Evolutionary conservation across 768 basidiomycete species (phyloP), one percentile per base, ranked within the genome.

Genomic region (Termitomyces sp.): DNA sequence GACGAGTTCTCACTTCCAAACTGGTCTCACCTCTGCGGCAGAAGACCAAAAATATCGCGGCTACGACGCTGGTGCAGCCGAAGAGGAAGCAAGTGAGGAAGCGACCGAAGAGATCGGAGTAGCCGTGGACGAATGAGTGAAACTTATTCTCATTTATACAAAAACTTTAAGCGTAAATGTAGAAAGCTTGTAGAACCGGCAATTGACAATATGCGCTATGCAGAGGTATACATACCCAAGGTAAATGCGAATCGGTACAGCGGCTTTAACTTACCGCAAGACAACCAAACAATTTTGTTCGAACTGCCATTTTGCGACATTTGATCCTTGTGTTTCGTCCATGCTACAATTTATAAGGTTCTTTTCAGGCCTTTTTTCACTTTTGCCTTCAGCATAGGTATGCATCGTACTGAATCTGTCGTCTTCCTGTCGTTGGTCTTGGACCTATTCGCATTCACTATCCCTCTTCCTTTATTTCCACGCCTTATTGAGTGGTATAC

Each of bases 381-480:
- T 14, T n/a, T 12, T 29, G 12, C 5, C 45, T 54, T 54, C 57
- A 48, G 8, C 36, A 31, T 4, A n/a, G 5, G 9, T 10, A 91
- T 91, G 86, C 78, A 76, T 46, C 86, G 78, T 67, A 83, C 95
- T 57, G 90, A 96, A 71, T 83, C 80, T 20, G 81, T 95, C 60
- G 93, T 98, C 49, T 98, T 99, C 75, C 70, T 94, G 56, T 95
- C 95, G 2, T 79, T 99, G 36, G 81, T 99, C 31, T 81, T 98
- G 46, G 96, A 99, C 74, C 84, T 99, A 29, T 77, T 81, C 82
- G 92, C 94, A 12, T 96, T 96, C 74, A 97, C 94, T 29, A 91
- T 96, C 50, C 95, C 94, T 10, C 81, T 98, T n/a, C 96, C 96
- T 25, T 84, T 98, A 36, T 98, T 98, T 74, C 96, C 96, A n/a